Base-by-base conservation (phyloP, 2,329 filamentous ascomycete species). In the Macrophomina phaseolina region DNA sequence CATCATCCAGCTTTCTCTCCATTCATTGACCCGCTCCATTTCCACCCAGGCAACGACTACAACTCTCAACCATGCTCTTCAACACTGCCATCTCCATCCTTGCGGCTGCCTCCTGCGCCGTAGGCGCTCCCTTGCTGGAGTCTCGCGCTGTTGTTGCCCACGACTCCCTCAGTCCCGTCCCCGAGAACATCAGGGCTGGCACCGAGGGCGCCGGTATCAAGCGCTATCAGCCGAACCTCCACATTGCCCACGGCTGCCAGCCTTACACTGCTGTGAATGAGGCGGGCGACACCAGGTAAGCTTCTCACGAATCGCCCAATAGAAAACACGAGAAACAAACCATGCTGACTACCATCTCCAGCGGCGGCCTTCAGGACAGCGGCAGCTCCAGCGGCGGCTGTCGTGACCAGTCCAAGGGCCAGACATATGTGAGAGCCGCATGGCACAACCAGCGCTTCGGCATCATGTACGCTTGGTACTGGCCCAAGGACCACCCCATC, bases 101-200 rank as follows among this genome's bases (percentile, higher is more conserved):
- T 11, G 28, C 49, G 14, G 30, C 49, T 12, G 49, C 49, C 7
- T 16, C 28, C 12, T 53, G 28, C 28, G 30, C 36, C 7, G 5
- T 11, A 16, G 30, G 49, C 16, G 49, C 49, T 36, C 28, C 49
- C 2, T 16, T 53, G 7, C 12, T 53, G 28, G 8, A 53, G 30
- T 2, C 16, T 30, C 61, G 46, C 49, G 16, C 32, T 4, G 34
- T 42, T 32, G 34, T 60, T 9, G 8, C 9, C 36, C 55, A 60
- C 55, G 55, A 60, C 36, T 23, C 38, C 8, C 34, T 60, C 36
- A 42, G 11, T 36, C 55, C 55, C 18, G 12, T 16, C 14, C 79
- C n/a, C 90, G 76, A 0, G 88, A 81, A 1, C 83, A 75, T 69
- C 86, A 81, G 0, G 89, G 51, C 36, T n/a, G 69, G 70, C 14